Percentiles rank a stretch among this genome's conserved stretches.
phyloP scores from a whole-genome alignment of 2,329 filamentous ascomycete species.

The Epichloe aotearoae region DNA sequence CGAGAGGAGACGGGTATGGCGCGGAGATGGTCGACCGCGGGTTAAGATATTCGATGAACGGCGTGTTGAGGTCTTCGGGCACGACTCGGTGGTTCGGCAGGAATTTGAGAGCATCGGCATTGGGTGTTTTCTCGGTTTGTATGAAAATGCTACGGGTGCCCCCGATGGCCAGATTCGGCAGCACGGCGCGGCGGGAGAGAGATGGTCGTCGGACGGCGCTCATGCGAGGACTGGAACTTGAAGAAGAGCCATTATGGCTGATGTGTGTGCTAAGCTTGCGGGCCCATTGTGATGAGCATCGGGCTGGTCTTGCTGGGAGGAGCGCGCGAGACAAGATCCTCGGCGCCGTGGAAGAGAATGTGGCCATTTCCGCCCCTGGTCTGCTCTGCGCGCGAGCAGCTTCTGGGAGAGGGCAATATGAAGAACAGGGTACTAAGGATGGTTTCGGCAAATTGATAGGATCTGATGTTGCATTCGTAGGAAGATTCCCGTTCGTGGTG shows the following conservation, averaged over 20 bases:
- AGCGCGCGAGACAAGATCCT: constrained; percentile 13
- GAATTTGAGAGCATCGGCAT: constrained; percentile 93
- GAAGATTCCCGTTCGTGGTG: background rate
- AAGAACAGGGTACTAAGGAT: background rate
- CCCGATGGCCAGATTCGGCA: constrained; percentile 7
- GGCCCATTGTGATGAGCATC: constrained; percentile 14
- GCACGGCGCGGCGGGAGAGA: constrained; percentile 5
- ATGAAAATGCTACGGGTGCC: constrained; percentile 78
- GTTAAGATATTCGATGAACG: constrained; percentile 84
- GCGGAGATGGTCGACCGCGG: constrained; percentile 79
- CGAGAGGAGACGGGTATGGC: constrained; percentile 81
- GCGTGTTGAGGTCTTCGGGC: constrained; percentile 55
- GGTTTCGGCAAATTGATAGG: background rate
- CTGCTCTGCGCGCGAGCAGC: background rate
- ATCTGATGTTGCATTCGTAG: background rate
- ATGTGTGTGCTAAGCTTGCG: constrained; percentile 17
- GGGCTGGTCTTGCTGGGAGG: constrained; percentile 10
- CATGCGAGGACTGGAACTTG: background rate
- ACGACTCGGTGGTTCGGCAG: constrained; percentile 80
- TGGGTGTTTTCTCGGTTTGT: constrained; percentile 89
- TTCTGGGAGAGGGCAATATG: too few relatives aligned
- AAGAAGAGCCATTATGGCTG: background rate
- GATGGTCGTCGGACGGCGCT: constrained; percentile 6
- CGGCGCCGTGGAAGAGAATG: constrained; percentile 10
- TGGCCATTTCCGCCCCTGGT: constrained; percentile 10